Percentiles rank a stretch among this genome's conserved stretches.
These are phyloP conservation scores for Trifolium dubium DNA, from an alignment of 306 rosid genomes.

Conservation along the genomic window DNA sequence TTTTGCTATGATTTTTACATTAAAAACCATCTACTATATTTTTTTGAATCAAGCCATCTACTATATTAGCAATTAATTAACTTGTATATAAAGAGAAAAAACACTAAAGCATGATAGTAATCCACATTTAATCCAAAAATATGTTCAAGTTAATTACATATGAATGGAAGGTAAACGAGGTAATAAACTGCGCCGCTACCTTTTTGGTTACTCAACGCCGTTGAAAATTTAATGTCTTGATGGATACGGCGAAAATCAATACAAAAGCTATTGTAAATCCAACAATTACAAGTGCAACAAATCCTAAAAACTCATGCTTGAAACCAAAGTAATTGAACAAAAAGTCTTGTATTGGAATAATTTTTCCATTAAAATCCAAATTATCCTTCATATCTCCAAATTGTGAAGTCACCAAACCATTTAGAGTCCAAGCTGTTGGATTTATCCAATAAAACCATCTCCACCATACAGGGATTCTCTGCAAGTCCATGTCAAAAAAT, in stretches of 20 bases:
- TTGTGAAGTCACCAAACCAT: conserved; percentile 57
- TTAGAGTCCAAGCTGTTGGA: conserved; percentile 56
- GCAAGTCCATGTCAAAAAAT: not conserved
- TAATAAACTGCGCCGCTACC: too few relatives aligned
- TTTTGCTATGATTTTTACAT: too few relatives aligned
- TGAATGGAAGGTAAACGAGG: too few relatives aligned
- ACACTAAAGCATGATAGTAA: not conserved
- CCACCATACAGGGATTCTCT: conserved; percentile 60
- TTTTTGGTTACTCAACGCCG: not conserved
- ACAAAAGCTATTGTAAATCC: conserved; percentile 37
- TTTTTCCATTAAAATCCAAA: conserved; percentile 1
- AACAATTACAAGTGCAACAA: conserved; percentile 31
- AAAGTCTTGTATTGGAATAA: conserved; percentile 36
- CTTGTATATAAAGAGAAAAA: not conserved
- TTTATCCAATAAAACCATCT: conserved; percentile 41
- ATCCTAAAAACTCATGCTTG: conserved; percentile 40
- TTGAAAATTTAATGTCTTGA: conserved; percentile 45
- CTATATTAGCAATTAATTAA: conserved; percentile 3
- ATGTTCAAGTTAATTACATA: too few relatives aligned
- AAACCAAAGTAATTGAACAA: conserved; percentile 41
- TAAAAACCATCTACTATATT: not conserved
- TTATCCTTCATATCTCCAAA: conserved; percentile 45
- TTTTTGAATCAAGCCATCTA: too few relatives aligned
- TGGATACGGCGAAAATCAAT: conserved; percentile 17
- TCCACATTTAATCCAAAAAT: not conserved